Evolutionary conservation across 441 rosid genomes (phyloP), one percentile per base, ranked within the genome.

Genomic region (Arabidopsis hybrid): DNA sequence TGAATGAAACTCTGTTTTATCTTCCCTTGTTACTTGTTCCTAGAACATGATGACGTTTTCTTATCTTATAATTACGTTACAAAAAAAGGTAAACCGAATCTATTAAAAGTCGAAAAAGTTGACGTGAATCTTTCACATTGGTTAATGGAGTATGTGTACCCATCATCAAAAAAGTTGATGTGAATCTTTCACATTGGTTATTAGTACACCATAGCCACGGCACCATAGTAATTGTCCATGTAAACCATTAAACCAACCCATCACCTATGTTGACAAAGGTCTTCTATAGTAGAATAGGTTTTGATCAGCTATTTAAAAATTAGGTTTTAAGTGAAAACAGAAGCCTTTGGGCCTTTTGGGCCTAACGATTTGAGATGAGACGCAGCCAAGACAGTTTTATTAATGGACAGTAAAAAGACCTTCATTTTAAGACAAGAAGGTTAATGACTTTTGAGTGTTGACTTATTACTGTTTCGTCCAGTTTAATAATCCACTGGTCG

Each of bases 381-480:
- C 21, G 13, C 29, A 36, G 4, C 2, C 16, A 47, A 6, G 8
- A 47, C 38, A 17, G 50, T 26, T 47, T 32, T 7, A 12, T 4
- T 2, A 4, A 8, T 50, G 16, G 26, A 49, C 12, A 21, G 9
- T 18, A 45, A 17, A 0, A 2, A 67, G 61, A 74, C 11, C 50
- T 6, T 62, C 38, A 26, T 40, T 1, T 0, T 26, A 18, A 5
- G 3, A 0, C 1, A 21, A 45, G 65, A 68, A 62, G 69, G 35
- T 69, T 38, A 29, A n/a, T 53, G 64, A 46, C 59, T 61, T 60
- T 50, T 45, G 1, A 57, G 61, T 63, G 71, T 69, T 76, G 71
- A 63, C 56, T 64, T 8, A 32, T 42, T 35, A 26, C 29, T 26
- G 29, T 26, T 26, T 26, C 11, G n/a, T 32, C 68, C 40, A 46